Evolutionary conservation across 2,329 filamentous ascomycete species (phyloP).

Genomic region (Pyricularia sp.): DNA sequence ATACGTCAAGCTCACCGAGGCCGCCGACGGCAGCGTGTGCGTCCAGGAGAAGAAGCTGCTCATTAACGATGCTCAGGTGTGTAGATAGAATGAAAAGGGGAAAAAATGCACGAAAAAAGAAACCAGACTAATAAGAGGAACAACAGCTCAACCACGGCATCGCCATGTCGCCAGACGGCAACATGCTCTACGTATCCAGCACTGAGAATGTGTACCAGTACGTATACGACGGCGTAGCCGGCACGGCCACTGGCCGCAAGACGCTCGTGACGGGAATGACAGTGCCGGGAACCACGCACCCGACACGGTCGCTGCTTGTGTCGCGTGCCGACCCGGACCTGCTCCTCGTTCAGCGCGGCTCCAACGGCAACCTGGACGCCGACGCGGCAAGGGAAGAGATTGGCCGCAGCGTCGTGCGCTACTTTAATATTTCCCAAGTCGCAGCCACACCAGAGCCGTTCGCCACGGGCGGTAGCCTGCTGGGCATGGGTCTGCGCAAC

Average conservation of each 20-base stretch:
- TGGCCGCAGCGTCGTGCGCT: slow-evolving; percentile 43
- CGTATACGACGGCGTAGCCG: slow-evolving; percentile 35
- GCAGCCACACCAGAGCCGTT: slow-evolving; percentile 12
- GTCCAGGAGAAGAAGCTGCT: slow-evolving; percentile 5
- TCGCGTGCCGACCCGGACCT: slow-evolving; percentile 32
- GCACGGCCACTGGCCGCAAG: slow-evolving; percentile 27
- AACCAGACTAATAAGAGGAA: slow-evolving; percentile 3
- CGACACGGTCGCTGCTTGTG: slow-evolving; percentile 42
- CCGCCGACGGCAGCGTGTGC: slow-evolving; percentile 5
- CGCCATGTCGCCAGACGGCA: slow-evolving; percentile 19
- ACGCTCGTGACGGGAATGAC: slow-evolving; percentile 40
- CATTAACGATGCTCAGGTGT: slow-evolving; percentile 5
- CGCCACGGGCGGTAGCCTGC: slow-evolving; percentile 10
- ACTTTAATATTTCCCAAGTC: slow-evolving; percentile 40
- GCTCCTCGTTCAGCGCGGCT: slow-evolving; percentile 43
- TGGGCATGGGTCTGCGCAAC: slow-evolving; percentile 52
- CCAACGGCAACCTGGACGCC: slow-evolving; percentile 39
- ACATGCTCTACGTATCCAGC: slow-evolving; percentile 26
- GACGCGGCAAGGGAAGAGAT: slow-evolving; percentile 29
- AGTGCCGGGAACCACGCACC: slow-evolving; percentile 29
- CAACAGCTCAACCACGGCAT: slow-evolving; percentile 20
- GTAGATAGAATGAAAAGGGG: background rate
- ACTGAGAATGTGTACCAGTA: slow-evolving; percentile 36
- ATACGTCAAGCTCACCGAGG: slow-evolving; percentile 4
- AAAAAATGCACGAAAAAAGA: background rate